phyloP scores from a whole-genome alignment of 108 stramenopile genomes.

The Discostella stelligeroides region DNA sequence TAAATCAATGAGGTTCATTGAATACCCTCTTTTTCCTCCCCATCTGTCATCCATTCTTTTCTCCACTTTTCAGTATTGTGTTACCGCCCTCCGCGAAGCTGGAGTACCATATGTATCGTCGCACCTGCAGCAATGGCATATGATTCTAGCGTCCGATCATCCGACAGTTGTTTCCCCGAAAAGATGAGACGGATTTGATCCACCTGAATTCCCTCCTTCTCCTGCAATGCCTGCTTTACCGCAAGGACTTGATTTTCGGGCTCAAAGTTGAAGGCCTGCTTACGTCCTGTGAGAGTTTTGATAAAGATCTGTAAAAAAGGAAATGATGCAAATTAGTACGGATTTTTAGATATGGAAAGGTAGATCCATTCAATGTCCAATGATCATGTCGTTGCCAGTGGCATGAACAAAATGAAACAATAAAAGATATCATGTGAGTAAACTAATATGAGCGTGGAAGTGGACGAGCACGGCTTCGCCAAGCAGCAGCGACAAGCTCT shows the following conservation, averaged over 20 bases:
- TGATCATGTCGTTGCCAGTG: no score
- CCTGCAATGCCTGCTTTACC: slow-evolving; percentile 97
- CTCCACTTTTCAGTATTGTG: background rate
- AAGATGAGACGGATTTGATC: slow-evolving; percentile 99
- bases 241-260: slow-evolving; percentile 91
- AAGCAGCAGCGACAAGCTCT: no score
- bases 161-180: slow-evolving; percentile 95
- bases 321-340: background rate
- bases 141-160: slow-evolving; percentile 91
- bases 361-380: no score
- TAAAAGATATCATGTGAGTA: no score
- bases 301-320: slow-evolving; percentile 81
- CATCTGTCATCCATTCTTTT: background rate
- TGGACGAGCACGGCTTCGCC: background rate
- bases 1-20: background rate
- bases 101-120: slow-evolving; percentile 99
- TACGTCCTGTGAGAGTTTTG: slow-evolving; percentile 95
- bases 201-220: slow-evolving; percentile 98
- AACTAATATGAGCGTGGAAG: background rate
- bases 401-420: no score
- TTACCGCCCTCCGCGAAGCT: slow-evolving; percentile 90
- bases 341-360: no score
- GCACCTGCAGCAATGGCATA: slow-evolving; percentile 97
- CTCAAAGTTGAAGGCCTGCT: slow-evolving; percentile 97
- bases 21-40: background rate